These are phyloP conservation scores for Naganishia sp. DNA, from an alignment of 1,284 basidiomycete genomes.

Conservation along the genomic window DNA sequence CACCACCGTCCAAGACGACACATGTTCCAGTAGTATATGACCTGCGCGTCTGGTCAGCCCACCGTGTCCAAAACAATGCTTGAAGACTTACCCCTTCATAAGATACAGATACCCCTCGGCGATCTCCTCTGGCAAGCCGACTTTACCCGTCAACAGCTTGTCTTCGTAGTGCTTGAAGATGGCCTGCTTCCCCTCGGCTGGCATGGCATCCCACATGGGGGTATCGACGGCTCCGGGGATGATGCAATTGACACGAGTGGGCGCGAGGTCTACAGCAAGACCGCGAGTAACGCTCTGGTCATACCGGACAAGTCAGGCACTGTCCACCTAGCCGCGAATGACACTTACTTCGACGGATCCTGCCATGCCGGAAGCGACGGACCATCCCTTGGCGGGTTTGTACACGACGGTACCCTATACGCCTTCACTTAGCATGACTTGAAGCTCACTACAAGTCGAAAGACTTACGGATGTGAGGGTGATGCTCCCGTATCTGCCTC, in stretches of 20 bases:
- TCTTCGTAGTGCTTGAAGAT: conserved; percentile 13
- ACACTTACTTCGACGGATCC: conserved; percentile 20
- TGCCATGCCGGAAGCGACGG: conserved; percentile 19
- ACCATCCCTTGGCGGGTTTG: conserved; percentile 21
- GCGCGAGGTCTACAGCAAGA: conserved; percentile 26
- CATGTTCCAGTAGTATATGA: conserved; percentile 33
- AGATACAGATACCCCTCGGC: conserved; percentile 28
- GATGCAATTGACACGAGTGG: conserved; percentile 11
- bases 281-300: conserved; percentile 7
- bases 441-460: neutral
- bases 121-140: conserved; percentile 18
- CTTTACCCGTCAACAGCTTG: conserved; percentile 22
- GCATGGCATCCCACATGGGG: conserved; percentile 15
- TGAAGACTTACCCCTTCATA: conserved; percentile 23
- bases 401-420: conserved; percentile 11
- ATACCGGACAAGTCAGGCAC: neutral
- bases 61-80: neutral
- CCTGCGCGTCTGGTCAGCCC: neutral
- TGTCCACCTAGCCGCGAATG: neutral
- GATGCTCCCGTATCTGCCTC: conserved; percentile 13
- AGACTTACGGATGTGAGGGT: conserved; percentile 16
- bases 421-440: neutral
- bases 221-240: conserved; percentile 23
- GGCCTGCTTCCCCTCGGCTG: neutral
- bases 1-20: conserved; percentile 13